phyloP scores from a whole-genome alignment of 768 basidiomycete genomes.

The Gelatoporia subvermispora region DNA sequence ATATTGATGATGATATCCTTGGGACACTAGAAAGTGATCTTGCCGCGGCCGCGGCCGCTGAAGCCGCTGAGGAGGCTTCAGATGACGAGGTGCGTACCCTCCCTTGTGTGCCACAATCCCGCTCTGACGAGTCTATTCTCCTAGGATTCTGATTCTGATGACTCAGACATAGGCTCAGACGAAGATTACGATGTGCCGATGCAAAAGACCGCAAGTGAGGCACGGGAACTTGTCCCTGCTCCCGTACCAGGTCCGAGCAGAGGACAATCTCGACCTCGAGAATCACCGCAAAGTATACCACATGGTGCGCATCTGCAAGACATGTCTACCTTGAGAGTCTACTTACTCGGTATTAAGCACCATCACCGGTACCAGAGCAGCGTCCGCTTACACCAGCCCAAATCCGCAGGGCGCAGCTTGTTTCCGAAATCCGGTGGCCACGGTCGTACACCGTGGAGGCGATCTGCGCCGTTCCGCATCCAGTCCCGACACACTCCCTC shows the following conservation, averaged over 20 bases:
- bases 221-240: constrained; percentile 27
- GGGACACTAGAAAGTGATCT: constrained; percentile 50
- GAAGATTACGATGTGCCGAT: constrained; percentile 39
- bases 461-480: constrained; percentile 86
- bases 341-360: constrained; percentile 15
- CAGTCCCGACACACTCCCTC: constrained; percentile 82
- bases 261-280: constrained; percentile 6
- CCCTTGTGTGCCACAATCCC: background rate
- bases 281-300: constrained; percentile 5
- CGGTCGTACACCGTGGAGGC: constrained; percentile 84
- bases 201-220: constrained; percentile 49
- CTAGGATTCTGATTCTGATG: constrained; percentile 57
- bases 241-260: constrained; percentile 3
- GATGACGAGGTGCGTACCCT: constrained; percentile 61
- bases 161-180: constrained; percentile 49
- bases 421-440: constrained; percentile 31
- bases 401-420: constrained; percentile 44
- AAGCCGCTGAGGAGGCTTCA: constrained; percentile 48
- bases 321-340: background rate
- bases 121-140: constrained; percentile 4
- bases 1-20: constrained; percentile 57
- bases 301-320: background rate
- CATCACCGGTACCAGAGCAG: constrained; percentile 13
- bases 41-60: constrained; percentile 27
- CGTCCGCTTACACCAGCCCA: constrained; percentile 51